phyloP scores from a whole-genome alignment of 352 stramenopile species.

The Globisporangium iwayamae region DNA sequence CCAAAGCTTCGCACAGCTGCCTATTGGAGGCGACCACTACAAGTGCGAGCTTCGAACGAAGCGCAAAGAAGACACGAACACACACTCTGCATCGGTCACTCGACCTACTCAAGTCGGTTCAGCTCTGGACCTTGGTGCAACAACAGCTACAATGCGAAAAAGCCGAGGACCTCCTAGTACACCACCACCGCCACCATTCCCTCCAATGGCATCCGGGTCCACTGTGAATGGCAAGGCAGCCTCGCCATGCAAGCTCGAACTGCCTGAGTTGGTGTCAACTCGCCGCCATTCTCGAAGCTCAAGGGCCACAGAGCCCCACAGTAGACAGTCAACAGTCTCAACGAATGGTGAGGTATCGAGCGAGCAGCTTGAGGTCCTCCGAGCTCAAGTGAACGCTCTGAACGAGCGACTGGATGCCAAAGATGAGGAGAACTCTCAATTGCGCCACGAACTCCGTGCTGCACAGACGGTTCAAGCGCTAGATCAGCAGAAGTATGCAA shows the following conservation, averaged over 20 bases:
- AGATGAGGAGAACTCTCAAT: slow-evolving; percentile 7
- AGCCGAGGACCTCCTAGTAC: neutral
- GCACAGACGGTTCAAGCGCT: slow-evolving; percentile 25
- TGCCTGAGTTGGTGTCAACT: neutral
- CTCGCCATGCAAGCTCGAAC: neutral
- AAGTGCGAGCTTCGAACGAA: slow-evolving; percentile 26
- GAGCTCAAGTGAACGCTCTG: neutral
- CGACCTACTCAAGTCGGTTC: no score
- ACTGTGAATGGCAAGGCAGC: neutral
- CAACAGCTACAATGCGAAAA: no score
- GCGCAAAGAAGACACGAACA: slow-evolving; percentile 23
- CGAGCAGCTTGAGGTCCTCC: slow-evolving; percentile 3
- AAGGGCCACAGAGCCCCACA: neutral
- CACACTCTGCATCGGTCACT: neutral
- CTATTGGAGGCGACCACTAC: neutral
- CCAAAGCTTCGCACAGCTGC: neutral
- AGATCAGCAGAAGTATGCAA: slow-evolving; percentile 27
- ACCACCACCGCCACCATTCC: slow-evolving; percentile 1
- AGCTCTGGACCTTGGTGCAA: neutral
- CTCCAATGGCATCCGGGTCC: neutral
- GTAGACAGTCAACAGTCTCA: neutral
- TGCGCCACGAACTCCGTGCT: slow-evolving; percentile 19
- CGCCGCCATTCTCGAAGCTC: neutral
- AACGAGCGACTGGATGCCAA: slow-evolving; percentile 11
- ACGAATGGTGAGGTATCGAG: neutral